A percentile compares a stretch with the other conserved stretches of the same genome.
Evolutionary conservation across 306 rosid species (phyloP).

Genomic region (Quillaja saponaria): DNA sequence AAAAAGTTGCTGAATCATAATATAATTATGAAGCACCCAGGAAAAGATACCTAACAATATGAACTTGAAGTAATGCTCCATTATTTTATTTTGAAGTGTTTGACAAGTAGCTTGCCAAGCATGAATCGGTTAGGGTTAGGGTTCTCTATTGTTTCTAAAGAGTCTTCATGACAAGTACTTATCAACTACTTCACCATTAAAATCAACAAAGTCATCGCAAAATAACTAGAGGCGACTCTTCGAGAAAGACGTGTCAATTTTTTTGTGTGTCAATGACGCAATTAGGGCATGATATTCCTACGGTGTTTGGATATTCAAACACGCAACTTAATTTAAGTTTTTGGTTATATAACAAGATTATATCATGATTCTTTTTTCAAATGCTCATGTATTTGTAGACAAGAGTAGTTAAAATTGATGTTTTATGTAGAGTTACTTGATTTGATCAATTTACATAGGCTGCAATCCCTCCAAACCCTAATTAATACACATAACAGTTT

Average conservation of each 20-base stretch:
- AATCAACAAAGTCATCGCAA: conserved; percentile 33
- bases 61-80: conserved; percentile 5
- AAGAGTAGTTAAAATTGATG: conserved; percentile 3
- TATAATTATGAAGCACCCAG: conserved; percentile 12
- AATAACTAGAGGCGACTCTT: neutral
- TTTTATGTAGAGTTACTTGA: too few relatives aligned
- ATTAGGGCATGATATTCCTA: conserved; percentile 17
- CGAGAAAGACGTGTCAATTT: conserved; percentile 21
- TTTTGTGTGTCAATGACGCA: conserved; percentile 11
- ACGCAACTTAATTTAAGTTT: conserved; percentile 11
- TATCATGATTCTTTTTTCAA: neutral
- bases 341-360: conserved; percentile 42
- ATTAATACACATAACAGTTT: too few relatives aligned
- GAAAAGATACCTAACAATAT: conserved; percentile 6
- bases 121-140: conserved; percentile 39
- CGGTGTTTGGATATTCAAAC: conserved; percentile 5
- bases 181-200: conserved; percentile 47
- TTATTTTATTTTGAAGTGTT: conserved; percentile 57
- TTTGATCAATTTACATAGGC: too few relatives aligned
- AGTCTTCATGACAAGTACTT: conserved; percentile 41
- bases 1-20: conserved; percentile 24
- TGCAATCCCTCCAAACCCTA: too few relatives aligned
- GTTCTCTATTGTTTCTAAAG: conserved; percentile 25
- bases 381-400: neutral
- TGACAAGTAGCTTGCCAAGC: conserved; percentile 50